Base-by-base conservation (phyloP, 768 basidiomycete species). In the Hortiboletus flavorubellus region DNA sequence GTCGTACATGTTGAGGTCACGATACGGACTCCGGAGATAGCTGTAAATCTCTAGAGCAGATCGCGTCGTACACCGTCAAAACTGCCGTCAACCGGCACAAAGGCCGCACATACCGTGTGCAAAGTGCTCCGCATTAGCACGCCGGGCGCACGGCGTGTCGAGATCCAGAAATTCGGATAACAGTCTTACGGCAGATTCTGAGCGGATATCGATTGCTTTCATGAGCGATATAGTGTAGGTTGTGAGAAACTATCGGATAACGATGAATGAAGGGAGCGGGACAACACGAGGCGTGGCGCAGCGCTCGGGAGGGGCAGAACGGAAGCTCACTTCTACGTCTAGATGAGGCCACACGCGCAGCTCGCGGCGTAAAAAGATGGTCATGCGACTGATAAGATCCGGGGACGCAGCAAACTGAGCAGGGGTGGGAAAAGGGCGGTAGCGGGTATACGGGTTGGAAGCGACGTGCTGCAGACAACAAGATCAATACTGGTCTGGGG, bases 121-220 rank as follows among this genome's bases (percentile, higher is more conserved):
- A 73, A 97, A 95, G 70, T 97, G 94, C 67, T 98, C 94, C 11
- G 94, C 89, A 61, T 91, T 89, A 26, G 76, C 71, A 54, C 81
- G 77, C 51, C 85, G 77, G 26, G 76, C 74, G 8, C 85, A 84
- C 2, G 80, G 77, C 4, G 73, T 71, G 59, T 87, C 87, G 69
- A 91, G 79, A 66, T 98, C 94, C 45, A 98, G 78, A 72, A 94
- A 95, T 62, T 96, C 94, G 14, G 92, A 79, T 8, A 98, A 76
- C 15, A 91, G 70, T 63, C 87, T 89, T 42, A 98, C 80, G 40
- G 93, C 91, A 38, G 87, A 84, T 72, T 93, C 88, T 12, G 92
- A 90, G 41, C 94, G 90, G 53, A 98, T 89, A 73, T 98, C 94
- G 51, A 97, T 84, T 4, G 90, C 80, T 72, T 93, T 92, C 85